These are phyloP conservation scores for Lachancea sp. DNA, from an alignment of 805 yeast species.

Conservation along the genomic window DNA sequence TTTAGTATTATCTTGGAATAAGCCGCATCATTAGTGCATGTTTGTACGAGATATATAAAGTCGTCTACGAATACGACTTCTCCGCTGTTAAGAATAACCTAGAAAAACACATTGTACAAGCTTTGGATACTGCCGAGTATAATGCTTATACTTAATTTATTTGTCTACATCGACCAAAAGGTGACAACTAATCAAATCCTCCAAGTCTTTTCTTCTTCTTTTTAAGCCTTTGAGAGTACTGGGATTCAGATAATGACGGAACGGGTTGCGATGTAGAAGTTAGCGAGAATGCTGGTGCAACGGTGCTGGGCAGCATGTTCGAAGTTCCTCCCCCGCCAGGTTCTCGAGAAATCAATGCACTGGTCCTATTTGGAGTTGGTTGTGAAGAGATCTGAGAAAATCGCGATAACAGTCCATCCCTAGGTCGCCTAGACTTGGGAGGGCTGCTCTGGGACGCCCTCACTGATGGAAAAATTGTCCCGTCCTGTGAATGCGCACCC, in stretches of 20 bases:
- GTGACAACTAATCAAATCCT: slow-evolving; percentile 38
- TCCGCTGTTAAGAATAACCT: no score
- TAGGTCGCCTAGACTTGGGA: background rate
- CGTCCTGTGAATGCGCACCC: slow-evolving; percentile 4
- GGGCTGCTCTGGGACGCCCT: slow-evolving; percentile 23
- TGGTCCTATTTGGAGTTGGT: background rate
- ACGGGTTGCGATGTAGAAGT: slow-evolving; percentile 16
- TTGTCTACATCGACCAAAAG: background rate
- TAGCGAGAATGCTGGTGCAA: slow-evolving; percentile 32
- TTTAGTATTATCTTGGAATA: no score
- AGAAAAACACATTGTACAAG: no score
- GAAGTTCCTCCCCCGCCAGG: slow-evolving; percentile 9
- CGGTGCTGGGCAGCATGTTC: slow-evolving; percentile 22
- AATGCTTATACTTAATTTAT: background rate
- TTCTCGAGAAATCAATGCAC: background rate
- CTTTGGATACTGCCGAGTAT: background rate
- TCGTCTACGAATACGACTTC: no score
- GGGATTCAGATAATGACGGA: slow-evolving; percentile 18
- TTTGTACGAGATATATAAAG: no score
- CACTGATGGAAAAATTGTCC: slow-evolving; percentile 27
- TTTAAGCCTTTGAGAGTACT: slow-evolving; percentile 17
- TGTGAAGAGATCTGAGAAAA: background rate
- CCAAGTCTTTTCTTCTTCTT: slow-evolving; percentile 42
- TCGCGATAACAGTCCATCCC: background rate
- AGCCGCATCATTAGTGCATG: no score